These are phyloP conservation scores for Vinca minor DNA, from an alignment of 257 asterid species.

Conservation along the genomic window DNA sequence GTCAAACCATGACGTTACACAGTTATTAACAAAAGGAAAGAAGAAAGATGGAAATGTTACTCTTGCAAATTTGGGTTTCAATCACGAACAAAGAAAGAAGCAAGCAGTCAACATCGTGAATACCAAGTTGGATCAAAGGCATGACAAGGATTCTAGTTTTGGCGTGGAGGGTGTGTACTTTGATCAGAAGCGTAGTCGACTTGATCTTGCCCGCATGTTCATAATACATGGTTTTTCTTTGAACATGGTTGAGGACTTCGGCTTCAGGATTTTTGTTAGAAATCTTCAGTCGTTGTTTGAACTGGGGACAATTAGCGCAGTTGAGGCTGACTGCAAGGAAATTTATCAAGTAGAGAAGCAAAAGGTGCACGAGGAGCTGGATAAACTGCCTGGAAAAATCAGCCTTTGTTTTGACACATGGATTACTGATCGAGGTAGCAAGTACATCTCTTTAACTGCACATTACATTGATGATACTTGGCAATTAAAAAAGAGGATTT, in stretches of 20 bases:
- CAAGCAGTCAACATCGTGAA: constrained; percentile 53
- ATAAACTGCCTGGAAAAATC: constrained; percentile 69
- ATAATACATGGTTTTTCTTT: constrained; percentile 80
- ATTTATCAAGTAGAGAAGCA: constrained; percentile 67
- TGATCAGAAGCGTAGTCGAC: constrained; percentile 54
- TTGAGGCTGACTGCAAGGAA: constrained; percentile 72
- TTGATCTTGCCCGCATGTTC: constrained; percentile 89
- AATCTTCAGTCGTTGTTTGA: constrained; percentile 88
- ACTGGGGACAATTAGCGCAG: constrained; percentile 41
- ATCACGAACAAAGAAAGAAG: constrained; percentile 34
- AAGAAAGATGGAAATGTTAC: constrained; percentile 54
- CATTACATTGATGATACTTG: constrained; percentile 73
- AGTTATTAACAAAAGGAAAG: constrained; percentile 55
- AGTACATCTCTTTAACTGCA: constrained; percentile 65
- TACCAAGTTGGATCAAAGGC: constrained; percentile 32
- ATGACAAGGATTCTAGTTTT: constrained; percentile 26
- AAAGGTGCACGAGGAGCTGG: constrained; percentile 67
- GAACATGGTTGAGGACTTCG: constrained; percentile 78
- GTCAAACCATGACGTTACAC: constrained; percentile 55
- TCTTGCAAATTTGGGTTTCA: constrained; percentile 35
- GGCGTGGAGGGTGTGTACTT: constrained; percentile 36
- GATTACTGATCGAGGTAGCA: constrained; percentile 44
- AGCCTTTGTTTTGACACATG: constrained; percentile 78
- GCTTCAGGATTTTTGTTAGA: constrained; percentile 68
- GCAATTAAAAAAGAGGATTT: constrained; percentile 63